Conservation (phyloP, 2,329 filamentous ascomycete genomes). For the Penicillium sp. region DNA sequence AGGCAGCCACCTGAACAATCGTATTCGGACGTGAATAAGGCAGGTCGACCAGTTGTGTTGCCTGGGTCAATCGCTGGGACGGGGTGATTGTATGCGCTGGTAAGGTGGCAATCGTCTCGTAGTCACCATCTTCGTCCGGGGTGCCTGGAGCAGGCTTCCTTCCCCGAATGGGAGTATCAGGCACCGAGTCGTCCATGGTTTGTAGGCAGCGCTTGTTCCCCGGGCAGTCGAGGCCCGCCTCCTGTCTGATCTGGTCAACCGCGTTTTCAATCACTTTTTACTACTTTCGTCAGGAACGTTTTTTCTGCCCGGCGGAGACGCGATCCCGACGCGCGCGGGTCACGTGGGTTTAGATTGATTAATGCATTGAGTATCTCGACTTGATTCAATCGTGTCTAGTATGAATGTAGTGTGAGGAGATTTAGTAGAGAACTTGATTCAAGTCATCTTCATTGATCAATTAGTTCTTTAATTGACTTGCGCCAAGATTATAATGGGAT, state of each 20-base stretch:
- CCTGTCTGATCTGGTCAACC: constrained; percentile 16
- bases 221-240: constrained; percentile 22
- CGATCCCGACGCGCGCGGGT: constrained; percentile 28
- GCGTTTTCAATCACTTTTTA: constrained; percentile 1
- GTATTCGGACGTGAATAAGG: constrained; percentile 46
- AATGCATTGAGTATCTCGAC: not conserved
- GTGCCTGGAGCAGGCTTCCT: constrained; percentile 40
- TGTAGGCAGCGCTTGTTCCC: constrained; percentile 13
- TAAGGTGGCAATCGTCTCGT: constrained; percentile 58
- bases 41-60: constrained; percentile 63
- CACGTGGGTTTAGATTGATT: constrained; percentile 23
- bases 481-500: not conserved
- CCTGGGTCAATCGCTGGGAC: constrained; percentile 64
- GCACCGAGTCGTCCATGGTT: constrained; percentile 49
- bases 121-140: constrained; percentile 44
- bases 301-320: constrained; percentile 37
- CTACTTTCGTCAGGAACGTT: constrained; percentile 27
- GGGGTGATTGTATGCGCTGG: constrained; percentile 50
- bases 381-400: not conserved
- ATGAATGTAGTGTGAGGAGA: not conserved
- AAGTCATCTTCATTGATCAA: not conserved
- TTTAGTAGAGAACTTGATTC: not conserved
- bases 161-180: constrained; percentile 49
- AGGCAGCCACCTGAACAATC: constrained; percentile 82
- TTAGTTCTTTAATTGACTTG: not conserved